phyloP scores from a whole-genome alignment of 202 grass and related monocot species.

The Elaeis oleifera region DNA sequence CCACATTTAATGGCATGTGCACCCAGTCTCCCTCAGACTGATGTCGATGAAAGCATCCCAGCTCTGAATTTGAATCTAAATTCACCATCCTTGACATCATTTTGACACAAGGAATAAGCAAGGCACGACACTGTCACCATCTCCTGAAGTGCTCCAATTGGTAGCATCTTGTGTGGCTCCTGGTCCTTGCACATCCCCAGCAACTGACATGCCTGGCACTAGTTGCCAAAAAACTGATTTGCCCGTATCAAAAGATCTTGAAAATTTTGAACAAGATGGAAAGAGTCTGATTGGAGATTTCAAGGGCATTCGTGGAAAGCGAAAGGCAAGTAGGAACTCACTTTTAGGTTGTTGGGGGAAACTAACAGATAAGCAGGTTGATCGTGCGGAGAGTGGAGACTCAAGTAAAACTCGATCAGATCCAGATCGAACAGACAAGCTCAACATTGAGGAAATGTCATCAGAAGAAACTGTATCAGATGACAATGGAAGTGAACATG shows the following conservation, averaged over 20 bases:
- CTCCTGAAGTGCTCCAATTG: constrained; percentile 26
- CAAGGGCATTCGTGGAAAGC: constrained; percentile 1
- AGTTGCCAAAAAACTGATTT: constrained; percentile 20
- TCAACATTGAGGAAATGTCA: constrained; percentile 6
- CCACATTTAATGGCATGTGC: constrained; percentile 20
- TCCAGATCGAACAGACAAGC: neutral
- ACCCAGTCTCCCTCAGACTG: neutral
- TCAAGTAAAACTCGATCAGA: constrained; percentile 12
- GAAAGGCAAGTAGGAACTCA: neutral
- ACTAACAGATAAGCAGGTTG: neutral
- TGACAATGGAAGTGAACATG: constrained; percentile 13
- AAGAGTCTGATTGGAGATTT: neutral
- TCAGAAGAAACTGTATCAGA: constrained; percentile 16
- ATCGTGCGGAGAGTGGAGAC: constrained; percentile 8
- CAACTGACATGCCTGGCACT: constrained; percentile 17
- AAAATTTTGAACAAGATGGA: constrained; percentile 18
- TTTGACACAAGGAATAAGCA: constrained; percentile 17
- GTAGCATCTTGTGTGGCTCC: constrained; percentile 21
- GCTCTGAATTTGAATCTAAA: constrained; percentile 41
- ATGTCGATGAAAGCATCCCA: constrained; percentile 14
- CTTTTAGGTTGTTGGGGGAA: constrained; percentile 1
- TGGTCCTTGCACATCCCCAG: constrained; percentile 20
- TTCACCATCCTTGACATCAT: constrained; percentile 40
- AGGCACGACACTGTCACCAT: constrained; percentile 5
- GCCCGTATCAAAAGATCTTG: constrained; percentile 6